Evolutionary conservation across 108 stramenopile species (phyloP), one percentile per base, ranked within the genome.

Genomic region (Nitzschia sp.): DNA sequence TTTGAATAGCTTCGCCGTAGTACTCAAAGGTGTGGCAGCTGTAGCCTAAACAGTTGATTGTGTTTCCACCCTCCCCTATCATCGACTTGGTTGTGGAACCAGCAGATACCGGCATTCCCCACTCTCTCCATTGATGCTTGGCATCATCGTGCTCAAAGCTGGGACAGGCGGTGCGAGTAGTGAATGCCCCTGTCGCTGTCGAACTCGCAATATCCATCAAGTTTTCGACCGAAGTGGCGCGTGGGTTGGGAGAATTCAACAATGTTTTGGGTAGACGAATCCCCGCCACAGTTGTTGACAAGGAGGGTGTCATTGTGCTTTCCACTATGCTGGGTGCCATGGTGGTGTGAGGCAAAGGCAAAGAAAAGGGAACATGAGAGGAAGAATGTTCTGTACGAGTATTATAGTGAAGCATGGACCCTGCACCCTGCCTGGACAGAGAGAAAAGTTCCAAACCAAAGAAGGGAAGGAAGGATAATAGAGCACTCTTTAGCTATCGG

Each of bases 1-100:
- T 52, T 52, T 52, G 50, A 19, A 52, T 52, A 16, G 50, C 50
- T 6, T 52, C 50, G 23, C 50, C 50, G n/a, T 52, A 52, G 23
- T 52, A 52, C n/a, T 52, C 50, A 52, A 52, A 52, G 23, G 50
- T 52, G 50, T 52, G 50, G 23, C 50, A 52, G 23, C 13, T 16
- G n/a, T 52, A 52, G n/a, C 50, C 50, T 52, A 52, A 17, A 19
- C 50, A 52, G n/a, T 52, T 52, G 50, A 52, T 52, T 4, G 50
- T 52, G 50, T 52, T 52, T 4, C 8, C 13, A 19, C 50, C 50
- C 6, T 41, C 13, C 9, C 13, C 9, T n/a, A n/a, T n/a, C n/a
- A n/a, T n/a, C n/a, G n/a, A n/a, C n/a, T n/a, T n/a, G n/a, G n/a
- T n/a, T n/a, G n/a, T n/a, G n/a, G n/a, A n/a, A n/a, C n/a, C n/a